Base-by-base conservation (phyloP, 148 eudicot genomes). In the Silene latifolia region DNA sequence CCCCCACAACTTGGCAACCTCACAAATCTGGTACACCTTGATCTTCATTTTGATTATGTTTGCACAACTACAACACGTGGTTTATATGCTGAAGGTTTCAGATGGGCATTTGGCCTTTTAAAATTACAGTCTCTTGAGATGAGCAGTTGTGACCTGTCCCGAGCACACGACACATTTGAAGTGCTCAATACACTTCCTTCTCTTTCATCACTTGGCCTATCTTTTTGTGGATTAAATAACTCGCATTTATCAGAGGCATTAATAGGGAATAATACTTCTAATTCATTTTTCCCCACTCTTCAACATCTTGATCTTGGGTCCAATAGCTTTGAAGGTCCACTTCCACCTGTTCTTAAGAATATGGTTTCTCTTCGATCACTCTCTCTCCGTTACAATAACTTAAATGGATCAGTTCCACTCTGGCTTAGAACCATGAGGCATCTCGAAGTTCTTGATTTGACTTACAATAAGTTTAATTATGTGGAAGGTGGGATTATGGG, bases 71-170 rank as follows among this genome's bases (percentile, higher is more conserved):
- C n/a, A n/a, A n/a, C n/a, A n/a, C n/a, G n/a, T n/a, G n/a, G n/a
- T n/a, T n/a, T n/a, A n/a, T 35, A 35, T 35, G 42, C 5, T 35
- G 48, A 39, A n/a, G 44, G 24, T 67, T 12, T 67, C 13, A 8
- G 24, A 4, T 67, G 71, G 71, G 71, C 8, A 32, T 67, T 54
- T n/a, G 21, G 54, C n/a, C 71, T 67, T 42, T 69, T 54, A 9
- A 47, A 69, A 12, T 47, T 69, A 58, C 13, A 11, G 11, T 63
- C 14, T 32, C 18, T 63, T 4, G 67, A 63, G 44, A 6, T 63
- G 42, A 13, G 39, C 35, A 3, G 9, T 11, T 12, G 8, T 25
- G 7, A 21, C 17, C 32, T 62, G 29, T 10, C 66, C 29, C 29
- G 3, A 27, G 29, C 29, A 20, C 18, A 7, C 4, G 66, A 62